Conservation (phyloP, 2,329 filamentous ascomycete genomes). For the Fonsecaea multimorphosa region DNA sequence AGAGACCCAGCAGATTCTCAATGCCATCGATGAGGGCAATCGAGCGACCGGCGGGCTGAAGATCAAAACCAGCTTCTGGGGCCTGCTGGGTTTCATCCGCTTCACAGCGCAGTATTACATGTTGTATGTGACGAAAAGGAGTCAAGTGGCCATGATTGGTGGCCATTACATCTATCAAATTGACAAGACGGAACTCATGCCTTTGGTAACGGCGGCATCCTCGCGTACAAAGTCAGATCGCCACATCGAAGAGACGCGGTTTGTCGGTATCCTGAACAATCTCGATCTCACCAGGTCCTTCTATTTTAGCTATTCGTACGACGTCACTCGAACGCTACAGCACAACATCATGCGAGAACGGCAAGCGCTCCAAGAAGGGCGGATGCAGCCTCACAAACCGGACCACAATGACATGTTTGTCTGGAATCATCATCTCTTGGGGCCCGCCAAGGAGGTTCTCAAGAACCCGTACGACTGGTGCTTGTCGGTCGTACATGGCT, state of each 20-base stretch:
- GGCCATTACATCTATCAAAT: slow-evolving; percentile 96
- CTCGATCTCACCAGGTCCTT: slow-evolving; percentile 89
- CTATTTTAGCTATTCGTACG: slow-evolving; percentile 98
- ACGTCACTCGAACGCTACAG: slow-evolving; percentile 89
- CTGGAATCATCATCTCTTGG: slow-evolving; percentile 90
- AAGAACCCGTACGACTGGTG: slow-evolving; percentile 94
- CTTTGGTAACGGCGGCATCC: slow-evolving; percentile 73
- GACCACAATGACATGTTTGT: slow-evolving; percentile 96
- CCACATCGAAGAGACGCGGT: slow-evolving; percentile 87
- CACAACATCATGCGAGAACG: slow-evolving; percentile 87
- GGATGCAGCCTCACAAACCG: slow-evolving; percentile 62
- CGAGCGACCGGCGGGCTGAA: slow-evolving; percentile 87
- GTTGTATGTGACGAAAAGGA: slow-evolving; percentile 93
- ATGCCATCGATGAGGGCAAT: slow-evolving; percentile 94
- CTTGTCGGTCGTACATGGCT: slow-evolving; percentile 91
- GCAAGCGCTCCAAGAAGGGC: slow-evolving; percentile 69
- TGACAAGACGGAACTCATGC: slow-evolving; percentile 89
- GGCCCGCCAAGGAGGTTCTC: slow-evolving; percentile 72
- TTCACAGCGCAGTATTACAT: slow-evolving; percentile 98
- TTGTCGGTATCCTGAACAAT: slow-evolving; percentile 86
- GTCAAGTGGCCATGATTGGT: slow-evolving; percentile 92
- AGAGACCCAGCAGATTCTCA: slow-evolving; percentile 91
- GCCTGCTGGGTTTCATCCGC: slow-evolving; percentile 89
- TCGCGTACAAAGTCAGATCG: slow-evolving; percentile 76
- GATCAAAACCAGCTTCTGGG: slow-evolving; percentile 84